phyloP scores from a whole-genome alignment of 352 stramenopile species.

The Pythium guiyangense region DNA sequence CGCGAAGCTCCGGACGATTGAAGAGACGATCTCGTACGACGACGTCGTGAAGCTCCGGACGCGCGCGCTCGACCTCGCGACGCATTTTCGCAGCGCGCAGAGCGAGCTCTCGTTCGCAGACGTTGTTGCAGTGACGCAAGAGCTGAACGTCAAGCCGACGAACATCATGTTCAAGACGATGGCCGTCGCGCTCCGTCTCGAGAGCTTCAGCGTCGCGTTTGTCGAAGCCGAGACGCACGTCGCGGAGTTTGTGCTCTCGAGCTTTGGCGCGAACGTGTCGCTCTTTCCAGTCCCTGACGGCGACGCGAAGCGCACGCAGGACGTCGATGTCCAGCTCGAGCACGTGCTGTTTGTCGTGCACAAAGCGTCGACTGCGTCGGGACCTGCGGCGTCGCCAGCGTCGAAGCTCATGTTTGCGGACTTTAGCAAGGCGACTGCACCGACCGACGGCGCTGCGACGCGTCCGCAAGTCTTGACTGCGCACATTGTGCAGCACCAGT shows the following conservation, averaged over 20 bases:
- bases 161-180: conserved; percentile 61
- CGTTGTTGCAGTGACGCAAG: conserved; percentile 29
- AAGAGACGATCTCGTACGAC: conserved; percentile 38
- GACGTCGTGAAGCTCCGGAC: conserved; percentile 47
- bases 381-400: conserved; percentile 25
- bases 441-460: conserved; percentile 18
- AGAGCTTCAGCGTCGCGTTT: conserved; percentile 52
- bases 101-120: conserved; percentile 39
- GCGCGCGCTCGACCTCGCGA: conserved; percentile 26
- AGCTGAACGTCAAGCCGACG: conserved; percentile 31
- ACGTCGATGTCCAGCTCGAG: conserved; percentile 42
- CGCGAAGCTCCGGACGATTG: conserved; percentile 33
- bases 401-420: conserved; percentile 54
- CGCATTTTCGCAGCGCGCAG: conserved; percentile 36
- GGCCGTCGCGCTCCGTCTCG: conserved; percentile 39
- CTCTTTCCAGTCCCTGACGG: conserved; percentile 34
- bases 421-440: conserved; percentile 28
- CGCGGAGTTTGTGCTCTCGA: conserved; percentile 43
- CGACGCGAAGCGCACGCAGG: conserved; percentile 38
- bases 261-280: conserved; percentile 44
- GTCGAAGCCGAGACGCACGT: conserved; percentile 35
- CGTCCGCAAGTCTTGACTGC: conserved; percentile 42
- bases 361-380: conserved; percentile 26
- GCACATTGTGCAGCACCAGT: conserved; percentile 39
- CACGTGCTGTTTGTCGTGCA: conserved; percentile 54